Conservation (phyloP, 345 rosid species). For the Populus tremula region DNA sequence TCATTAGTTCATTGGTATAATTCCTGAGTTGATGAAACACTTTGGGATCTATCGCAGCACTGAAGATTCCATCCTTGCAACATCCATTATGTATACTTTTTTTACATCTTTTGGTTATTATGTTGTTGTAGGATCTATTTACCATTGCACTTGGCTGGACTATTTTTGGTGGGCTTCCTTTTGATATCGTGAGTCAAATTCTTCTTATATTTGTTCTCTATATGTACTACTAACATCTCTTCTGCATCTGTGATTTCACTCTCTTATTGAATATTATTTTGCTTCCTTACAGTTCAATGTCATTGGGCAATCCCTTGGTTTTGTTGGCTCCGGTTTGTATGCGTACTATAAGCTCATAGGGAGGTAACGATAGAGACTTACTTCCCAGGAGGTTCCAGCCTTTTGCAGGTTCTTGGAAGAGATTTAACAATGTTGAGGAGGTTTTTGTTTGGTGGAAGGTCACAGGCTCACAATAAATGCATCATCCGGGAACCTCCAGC, state of each 20-base stretch:
- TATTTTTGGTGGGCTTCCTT: slow-evolving; percentile 94
- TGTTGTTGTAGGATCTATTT: slow-evolving; percentile 69
- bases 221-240: not conserved
- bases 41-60: not conserved
- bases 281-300: slow-evolving; percentile 69
- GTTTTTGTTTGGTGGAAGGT: not conserved
- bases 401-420: not conserved
- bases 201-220: not conserved
- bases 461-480: not conserved
- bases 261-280: not conserved
- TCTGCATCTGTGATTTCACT: slow-evolving; percentile 3
- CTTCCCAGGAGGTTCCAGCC: slow-evolving; percentile 2
- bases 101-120: slow-evolving; percentile 15
- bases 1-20: not conserved
- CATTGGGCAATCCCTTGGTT: slow-evolving; percentile 81
- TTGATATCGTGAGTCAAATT: slow-evolving; percentile 63
- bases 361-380: slow-evolving; percentile 26
- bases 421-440: not conserved
- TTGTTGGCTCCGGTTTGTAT: slow-evolving; percentile 84
- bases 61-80: not conserved
- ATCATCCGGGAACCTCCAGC: not conserved
- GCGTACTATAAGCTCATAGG: slow-evolving; percentile 83
- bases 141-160: slow-evolving; percentile 92
- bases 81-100: not conserved
- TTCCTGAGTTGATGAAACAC: not conserved